These are phyloP conservation scores for Angophora floribunda DNA, from an alignment of 345 rosid species.

Conservation along the genomic window DNA sequence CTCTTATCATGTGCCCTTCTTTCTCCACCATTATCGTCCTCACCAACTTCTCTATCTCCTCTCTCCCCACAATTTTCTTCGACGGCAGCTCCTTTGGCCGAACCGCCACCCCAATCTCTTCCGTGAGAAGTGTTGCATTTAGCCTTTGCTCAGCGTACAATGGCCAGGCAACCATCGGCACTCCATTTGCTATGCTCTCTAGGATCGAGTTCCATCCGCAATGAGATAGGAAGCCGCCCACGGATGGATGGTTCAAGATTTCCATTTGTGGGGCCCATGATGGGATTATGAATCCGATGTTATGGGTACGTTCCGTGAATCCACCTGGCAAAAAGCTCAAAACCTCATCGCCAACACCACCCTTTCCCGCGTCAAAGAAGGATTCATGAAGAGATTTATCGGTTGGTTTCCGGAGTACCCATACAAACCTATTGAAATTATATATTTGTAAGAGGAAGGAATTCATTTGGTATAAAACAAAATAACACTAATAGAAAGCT, in stretches of 20 bases:
- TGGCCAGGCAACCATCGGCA: conserved; percentile 53
- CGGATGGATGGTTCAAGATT: conserved; percentile 32
- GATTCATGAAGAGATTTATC: not conserved
- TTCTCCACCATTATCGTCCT: conserved; percentile 33
- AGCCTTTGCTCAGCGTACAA: conserved; percentile 40
- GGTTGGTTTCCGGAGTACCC: not conserved
- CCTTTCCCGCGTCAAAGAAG: not conserved
- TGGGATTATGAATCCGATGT: conserved; percentile 27
- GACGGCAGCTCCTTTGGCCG: conserved; percentile 5
- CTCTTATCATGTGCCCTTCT: conserved; percentile 27
- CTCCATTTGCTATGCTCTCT: conserved; percentile 40
- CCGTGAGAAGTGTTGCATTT: conserved; percentile 33
- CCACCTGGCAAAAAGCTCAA: conserved; percentile 36
- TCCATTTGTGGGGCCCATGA: conserved; percentile 57
- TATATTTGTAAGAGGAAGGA: not conserved
- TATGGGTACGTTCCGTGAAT: conserved; percentile 20
- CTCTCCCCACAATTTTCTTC: conserved; percentile 15
- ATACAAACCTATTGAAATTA: not conserved
- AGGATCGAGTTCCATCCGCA: conserved; percentile 66
- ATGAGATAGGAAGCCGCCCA: conserved; percentile 7
- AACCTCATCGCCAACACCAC: not conserved
- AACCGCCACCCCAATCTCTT: conserved; percentile 35
- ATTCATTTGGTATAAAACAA: not conserved
- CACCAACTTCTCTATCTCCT: conserved; percentile 32
- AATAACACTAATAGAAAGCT: not conserved